These are phyloP conservation scores for Pseudogymnoascus sp. DNA, from an alignment of 2,329 filamentous ascomycete genomes.

Conservation along the genomic window DNA sequence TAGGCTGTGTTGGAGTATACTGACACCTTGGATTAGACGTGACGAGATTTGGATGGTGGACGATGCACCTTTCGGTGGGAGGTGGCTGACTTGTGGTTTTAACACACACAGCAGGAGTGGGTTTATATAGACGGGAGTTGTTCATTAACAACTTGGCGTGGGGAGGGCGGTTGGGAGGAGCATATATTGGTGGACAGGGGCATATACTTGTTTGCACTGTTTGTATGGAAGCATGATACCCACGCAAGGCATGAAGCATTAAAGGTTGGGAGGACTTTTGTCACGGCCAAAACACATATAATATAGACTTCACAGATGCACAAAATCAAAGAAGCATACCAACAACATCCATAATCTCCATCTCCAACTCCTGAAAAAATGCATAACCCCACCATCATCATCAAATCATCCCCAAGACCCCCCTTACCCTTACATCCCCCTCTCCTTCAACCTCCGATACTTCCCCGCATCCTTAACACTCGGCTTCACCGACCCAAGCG, in stretches of 20 bases:
- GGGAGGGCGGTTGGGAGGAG: neutral
- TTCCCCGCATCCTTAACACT: constrained; percentile 32
- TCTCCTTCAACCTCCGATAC: constrained; percentile 30
- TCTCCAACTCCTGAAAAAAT: neutral
- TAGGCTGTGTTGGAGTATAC: neutral
- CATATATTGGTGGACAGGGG: neutral
- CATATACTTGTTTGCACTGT: constrained; percentile 4
- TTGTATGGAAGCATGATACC: constrained; percentile 7
- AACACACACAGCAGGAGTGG: neutral
- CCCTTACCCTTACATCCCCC: constrained; percentile 25
- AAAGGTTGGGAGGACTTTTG: neutral
- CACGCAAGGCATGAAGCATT: neutral
- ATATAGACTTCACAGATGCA: neutral
- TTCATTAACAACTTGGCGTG: neutral
- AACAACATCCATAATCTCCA: neutral
- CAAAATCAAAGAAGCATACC: neutral
- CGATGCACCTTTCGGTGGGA: neutral
- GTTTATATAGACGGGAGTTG: neutral
- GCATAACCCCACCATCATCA: neutral
- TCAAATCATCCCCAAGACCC: neutral
- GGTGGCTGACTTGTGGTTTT: neutral
- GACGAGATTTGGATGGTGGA: neutral
- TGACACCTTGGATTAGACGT: neutral
- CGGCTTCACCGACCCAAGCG: constrained; percentile 26
- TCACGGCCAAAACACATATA: neutral